These are phyloP conservation scores for Leishmania braziliensis DNA, from an alignment of 208 protist genomes.

Conservation along the genomic window DNA sequence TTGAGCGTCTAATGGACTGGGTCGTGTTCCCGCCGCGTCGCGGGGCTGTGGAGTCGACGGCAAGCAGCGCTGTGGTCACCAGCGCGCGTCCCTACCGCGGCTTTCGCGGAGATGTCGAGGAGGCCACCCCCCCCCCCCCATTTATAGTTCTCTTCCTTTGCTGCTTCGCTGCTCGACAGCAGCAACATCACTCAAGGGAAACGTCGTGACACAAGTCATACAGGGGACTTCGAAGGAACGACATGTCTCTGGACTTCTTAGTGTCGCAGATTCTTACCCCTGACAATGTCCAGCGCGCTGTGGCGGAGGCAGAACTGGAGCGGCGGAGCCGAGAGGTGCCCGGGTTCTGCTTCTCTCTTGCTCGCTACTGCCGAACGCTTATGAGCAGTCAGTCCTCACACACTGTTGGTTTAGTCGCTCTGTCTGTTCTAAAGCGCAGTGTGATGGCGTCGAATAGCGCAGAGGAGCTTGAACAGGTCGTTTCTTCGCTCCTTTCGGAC, in stretches of 20 bases:
- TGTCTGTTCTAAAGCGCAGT: slow-evolving; percentile 55
- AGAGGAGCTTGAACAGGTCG: slow-evolving; percentile 23
- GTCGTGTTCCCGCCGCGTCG: not conserved
- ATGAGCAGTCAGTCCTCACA: not conserved
- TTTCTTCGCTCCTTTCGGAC: slow-evolving; percentile 12
- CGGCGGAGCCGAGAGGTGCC: slow-evolving; percentile 16
- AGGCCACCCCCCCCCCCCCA: not conserved
- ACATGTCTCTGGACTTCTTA: slow-evolving; percentile 21
- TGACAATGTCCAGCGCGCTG: slow-evolving; percentile 43
- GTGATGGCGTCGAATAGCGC: slow-evolving; percentile 3
- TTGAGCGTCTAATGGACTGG: not conserved
- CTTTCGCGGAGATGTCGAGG: slow-evolving; percentile 33
- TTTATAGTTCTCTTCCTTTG: not conserved
- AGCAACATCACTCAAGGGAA: not conserved
- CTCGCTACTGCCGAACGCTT: slow-evolving; percentile 23
- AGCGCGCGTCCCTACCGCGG: slow-evolving; percentile 10
- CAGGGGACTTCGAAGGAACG: not conserved
- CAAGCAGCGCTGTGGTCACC: not conserved
- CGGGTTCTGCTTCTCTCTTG: slow-evolving; percentile 36
- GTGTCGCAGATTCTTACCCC: slow-evolving; percentile 46
- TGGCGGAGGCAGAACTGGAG: slow-evolving; percentile 53
- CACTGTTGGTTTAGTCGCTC: slow-evolving; percentile 32
- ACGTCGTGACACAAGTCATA: not conserved
- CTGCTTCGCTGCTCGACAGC: not conserved
- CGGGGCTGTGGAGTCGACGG: not conserved